phyloP scores from a whole-genome alignment of 768 basidiomycete genomes.

The Tylopilus felleus region DNA sequence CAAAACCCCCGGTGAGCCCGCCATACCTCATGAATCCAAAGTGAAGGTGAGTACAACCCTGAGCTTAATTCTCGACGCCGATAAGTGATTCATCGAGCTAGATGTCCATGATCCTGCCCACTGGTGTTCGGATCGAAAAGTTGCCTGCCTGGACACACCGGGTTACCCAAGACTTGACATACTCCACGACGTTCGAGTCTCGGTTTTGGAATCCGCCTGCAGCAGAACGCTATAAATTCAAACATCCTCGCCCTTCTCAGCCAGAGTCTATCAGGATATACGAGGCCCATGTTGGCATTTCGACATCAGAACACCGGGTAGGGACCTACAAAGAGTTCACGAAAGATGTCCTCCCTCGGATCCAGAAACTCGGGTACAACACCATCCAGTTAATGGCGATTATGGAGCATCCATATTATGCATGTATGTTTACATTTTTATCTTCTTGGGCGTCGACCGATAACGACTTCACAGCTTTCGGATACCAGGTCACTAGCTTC shows the following conservation, averaged over 20 bases:
- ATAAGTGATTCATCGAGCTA: slow-evolving; percentile 29
- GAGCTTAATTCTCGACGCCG: not conserved
- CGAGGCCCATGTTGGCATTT: slow-evolving; percentile 98
- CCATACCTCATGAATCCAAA: slow-evolving; percentile 93
- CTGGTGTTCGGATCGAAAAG: slow-evolving; percentile 81
- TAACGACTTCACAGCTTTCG: slow-evolving; percentile 64
- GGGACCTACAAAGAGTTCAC: slow-evolving; percentile 98
- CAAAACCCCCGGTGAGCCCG: slow-evolving; percentile 60
- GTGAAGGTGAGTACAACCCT: slow-evolving; percentile 61
- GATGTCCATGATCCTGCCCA: slow-evolving; percentile 89
- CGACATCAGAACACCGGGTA: slow-evolving; percentile 80
- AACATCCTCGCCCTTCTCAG: slow-evolving; percentile 66
- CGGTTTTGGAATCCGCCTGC: slow-evolving; percentile 97
- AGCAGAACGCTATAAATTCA: slow-evolving; percentile 73
- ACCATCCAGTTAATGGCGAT: slow-evolving; percentile 97
- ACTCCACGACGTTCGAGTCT: slow-evolving; percentile 92
- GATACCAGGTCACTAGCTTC: slow-evolving; percentile 97
- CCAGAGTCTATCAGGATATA: slow-evolving; percentile 78
- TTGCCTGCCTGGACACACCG: slow-evolving; percentile 93
- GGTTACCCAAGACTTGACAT: slow-evolving; percentile 88
- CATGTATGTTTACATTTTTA: slow-evolving; percentile 55
- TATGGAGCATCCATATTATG: slow-evolving; percentile 98
- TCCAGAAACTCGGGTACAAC: slow-evolving; percentile 92
- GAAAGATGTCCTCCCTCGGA: slow-evolving; percentile 75
- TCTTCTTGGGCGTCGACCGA: not conserved